These are phyloP conservation scores for Ophiostoma populinum DNA, from an alignment of 2,329 filamentous ascomycete species.

Conservation along the genomic window DNA sequence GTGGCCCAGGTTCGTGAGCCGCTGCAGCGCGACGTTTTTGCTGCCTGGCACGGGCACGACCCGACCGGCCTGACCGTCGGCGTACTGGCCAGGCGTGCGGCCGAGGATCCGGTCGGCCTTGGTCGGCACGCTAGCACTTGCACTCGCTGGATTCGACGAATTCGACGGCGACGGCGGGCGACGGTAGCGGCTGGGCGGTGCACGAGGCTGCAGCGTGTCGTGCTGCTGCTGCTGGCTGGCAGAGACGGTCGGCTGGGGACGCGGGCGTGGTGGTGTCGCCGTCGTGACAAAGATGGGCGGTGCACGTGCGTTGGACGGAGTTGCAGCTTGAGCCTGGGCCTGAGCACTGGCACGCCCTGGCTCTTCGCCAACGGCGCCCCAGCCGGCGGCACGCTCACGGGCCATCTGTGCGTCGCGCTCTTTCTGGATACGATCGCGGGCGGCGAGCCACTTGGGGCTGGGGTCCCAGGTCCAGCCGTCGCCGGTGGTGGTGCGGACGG, in stretches of 20 bases:
- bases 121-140: too few species aligned
- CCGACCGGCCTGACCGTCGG: slow-evolving; percentile 19
- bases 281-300: slow-evolving; percentile 4
- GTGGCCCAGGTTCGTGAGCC: too few species aligned
- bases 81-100: slow-evolving; percentile 37
- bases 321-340: too few species aligned
- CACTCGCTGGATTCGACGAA: too few species aligned
- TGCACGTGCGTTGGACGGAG: neutral
- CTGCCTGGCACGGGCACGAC: neutral
- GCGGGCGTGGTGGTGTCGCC: neutral
- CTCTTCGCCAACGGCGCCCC: slow-evolving; percentile 27
- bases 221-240: too few species aligned
- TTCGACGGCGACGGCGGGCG: neutral
- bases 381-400: slow-evolving; percentile 49
- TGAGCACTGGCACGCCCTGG: too few species aligned
- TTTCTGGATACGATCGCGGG: slow-evolving; percentile 41
- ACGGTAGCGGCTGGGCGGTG: slow-evolving; percentile 7
- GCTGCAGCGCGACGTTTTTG: slow-evolving; percentile 26
- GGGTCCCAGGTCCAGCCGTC: slow-evolving; percentile 94
- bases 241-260: neutral
- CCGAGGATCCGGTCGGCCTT: slow-evolving; percentile 43
- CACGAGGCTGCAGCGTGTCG: too few species aligned
- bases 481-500: slow-evolving; percentile 69
- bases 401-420: slow-evolving; percentile 43
- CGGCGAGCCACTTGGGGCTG: slow-evolving; percentile 59